phyloP scores from a whole-genome alignment of 352 stramenopile genomes.

The Globisporangium iwayamae region DNA sequence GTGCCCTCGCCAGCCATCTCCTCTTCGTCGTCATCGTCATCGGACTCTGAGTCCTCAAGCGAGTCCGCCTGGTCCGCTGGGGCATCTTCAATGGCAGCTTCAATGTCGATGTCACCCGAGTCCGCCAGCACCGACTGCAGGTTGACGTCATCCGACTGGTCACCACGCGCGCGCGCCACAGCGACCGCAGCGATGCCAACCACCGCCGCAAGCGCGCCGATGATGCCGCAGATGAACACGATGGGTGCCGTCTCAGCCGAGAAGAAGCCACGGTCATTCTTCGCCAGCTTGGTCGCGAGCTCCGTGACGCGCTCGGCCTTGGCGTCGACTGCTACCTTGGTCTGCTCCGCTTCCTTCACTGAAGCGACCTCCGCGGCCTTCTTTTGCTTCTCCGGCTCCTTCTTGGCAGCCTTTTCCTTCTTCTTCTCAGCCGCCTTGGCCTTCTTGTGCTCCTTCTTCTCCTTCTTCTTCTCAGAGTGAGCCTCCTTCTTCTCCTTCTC shows the following conservation, averaged over 20 bases:
- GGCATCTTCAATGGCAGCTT: slow-evolving; percentile 40
- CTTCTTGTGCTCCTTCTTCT: slow-evolving; percentile 13
- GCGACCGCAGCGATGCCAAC: slow-evolving; percentile 59
- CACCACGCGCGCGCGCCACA: slow-evolving; percentile 26
- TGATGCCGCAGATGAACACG: slow-evolving; percentile 60
- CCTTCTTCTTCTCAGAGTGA: slow-evolving; percentile 6
- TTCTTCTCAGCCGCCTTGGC: slow-evolving; percentile 15
- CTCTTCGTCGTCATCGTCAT: slow-evolving; percentile 25
- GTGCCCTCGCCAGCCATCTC: slow-evolving; percentile 46
- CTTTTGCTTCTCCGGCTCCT: slow-evolving; percentile 15
- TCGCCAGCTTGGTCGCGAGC: slow-evolving; percentile 54
- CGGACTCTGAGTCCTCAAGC: slow-evolving; percentile 50
- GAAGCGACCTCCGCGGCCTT: neutral
- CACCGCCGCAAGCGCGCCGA: slow-evolving; percentile 61
- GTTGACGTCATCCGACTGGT: slow-evolving; percentile 21
- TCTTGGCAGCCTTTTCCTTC: slow-evolving; percentile 16
- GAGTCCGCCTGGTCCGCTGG: slow-evolving; percentile 35
- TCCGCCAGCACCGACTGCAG: slow-evolving; percentile 41
- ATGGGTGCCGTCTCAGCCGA: slow-evolving; percentile 36
- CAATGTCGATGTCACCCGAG: slow-evolving; percentile 51
- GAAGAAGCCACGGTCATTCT: slow-evolving; percentile 33
- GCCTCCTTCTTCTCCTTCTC: slow-evolving; percentile 1
- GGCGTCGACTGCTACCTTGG: slow-evolving; percentile 6
- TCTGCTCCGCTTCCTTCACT: slow-evolving; percentile 8
- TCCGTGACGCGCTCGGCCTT: slow-evolving; percentile 40